A percentile compares a stretch with the other conserved stretches of the same genome.
Conservation (phyloP, 1,284 basidiomycete genomes). For the Taiwanofungus camphoratus region DNA sequence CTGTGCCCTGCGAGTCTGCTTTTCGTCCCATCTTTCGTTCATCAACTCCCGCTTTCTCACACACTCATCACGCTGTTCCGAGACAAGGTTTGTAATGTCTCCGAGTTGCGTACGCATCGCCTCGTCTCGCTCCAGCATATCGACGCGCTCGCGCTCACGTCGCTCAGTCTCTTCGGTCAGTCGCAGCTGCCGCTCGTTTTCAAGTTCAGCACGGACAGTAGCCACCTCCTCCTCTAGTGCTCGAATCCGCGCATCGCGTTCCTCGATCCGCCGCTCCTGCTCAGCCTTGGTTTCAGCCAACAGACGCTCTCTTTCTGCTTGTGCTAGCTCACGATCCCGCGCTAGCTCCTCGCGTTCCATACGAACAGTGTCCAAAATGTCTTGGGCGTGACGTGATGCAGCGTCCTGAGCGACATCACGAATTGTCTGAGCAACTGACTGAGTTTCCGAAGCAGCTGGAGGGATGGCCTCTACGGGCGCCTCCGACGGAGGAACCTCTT, state of each 20-base stretch:
- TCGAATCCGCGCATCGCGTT: constrained; percentile 48
- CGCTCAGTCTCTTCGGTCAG: constrained; percentile 50
- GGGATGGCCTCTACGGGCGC: constrained; percentile 3
- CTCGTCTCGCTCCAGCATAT: constrained; percentile 53
- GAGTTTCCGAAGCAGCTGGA: constrained; percentile 11
- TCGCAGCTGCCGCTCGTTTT: constrained; percentile 49
- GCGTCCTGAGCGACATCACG: constrained; percentile 37
- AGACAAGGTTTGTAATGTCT: constrained; percentile 64
- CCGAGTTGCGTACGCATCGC: constrained; percentile 50
- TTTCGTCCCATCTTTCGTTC: constrained; percentile 56
- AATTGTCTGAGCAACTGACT: constrained; percentile 34
- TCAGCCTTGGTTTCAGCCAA: constrained; percentile 43
- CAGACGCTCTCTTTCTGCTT: constrained; percentile 45
- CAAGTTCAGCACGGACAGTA: constrained; percentile 46
- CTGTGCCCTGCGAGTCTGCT: constrained; percentile 44
- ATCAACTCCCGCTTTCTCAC: constrained; percentile 49
- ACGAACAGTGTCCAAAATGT: constrained; percentile 52
- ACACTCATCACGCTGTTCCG: constrained; percentile 52
- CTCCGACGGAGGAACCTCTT: constrained; percentile 1
- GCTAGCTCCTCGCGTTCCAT: constrained; percentile 54
- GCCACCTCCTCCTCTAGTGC: constrained; percentile 61
- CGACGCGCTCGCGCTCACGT: constrained; percentile 50
- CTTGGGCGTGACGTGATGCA: constrained; percentile 45
- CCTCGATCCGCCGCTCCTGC: constrained; percentile 40
- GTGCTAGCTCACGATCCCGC: constrained; percentile 46